A percentile compares a stretch with the other conserved stretches of the same genome.
These are phyloP conservation scores for Tuber borchii DNA, from an alignment of 495 filamentous ascomycete species.

Conservation along the genomic window DNA sequence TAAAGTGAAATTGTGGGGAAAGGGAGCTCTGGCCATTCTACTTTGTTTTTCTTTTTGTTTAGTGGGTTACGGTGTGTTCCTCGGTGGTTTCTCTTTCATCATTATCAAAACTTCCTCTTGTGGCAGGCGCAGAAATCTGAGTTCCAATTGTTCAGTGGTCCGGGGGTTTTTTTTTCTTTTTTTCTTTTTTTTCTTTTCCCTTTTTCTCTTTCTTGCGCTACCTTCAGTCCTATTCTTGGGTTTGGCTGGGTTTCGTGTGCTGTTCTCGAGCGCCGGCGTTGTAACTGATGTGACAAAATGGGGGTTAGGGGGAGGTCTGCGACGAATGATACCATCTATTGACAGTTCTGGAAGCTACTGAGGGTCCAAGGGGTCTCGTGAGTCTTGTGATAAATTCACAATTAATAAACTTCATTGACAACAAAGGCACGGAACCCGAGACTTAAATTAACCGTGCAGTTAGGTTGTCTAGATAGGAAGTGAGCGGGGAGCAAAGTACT, in stretches of 20 bases:
- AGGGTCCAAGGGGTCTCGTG: not conserved
- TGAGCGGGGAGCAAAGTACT: not conserved
- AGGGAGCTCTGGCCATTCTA: slow-evolving; percentile 9
- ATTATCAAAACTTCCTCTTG: not conserved
- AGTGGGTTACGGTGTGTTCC: slow-evolving; percentile 18
- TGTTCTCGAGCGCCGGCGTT: not conserved
- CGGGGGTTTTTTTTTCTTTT: not conserved
- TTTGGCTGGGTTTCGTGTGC: not conserved
- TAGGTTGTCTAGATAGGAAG: not conserved
- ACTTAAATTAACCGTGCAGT: not conserved
- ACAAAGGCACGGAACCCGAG: not conserved
- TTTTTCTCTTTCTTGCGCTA: not conserved
- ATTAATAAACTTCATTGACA: not conserved
- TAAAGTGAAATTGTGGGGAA: slow-evolving; percentile 12
- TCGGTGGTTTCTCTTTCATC: not conserved
- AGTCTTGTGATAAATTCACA: not conserved
- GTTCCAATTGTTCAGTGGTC: not conserved
- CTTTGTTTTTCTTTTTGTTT: slow-evolving; percentile 10
- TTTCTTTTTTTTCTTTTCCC: too few relatives aligned
- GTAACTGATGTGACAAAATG: too few relatives aligned
- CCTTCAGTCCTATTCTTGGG: not conserved
- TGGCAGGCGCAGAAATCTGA: not conserved
- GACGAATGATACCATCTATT: not conserved
- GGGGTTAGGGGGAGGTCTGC: not conserved
- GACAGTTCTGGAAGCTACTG: not conserved